Base-by-base conservation (phyloP, 257 asterid genomes). In the Penstemon davidsonii region DNA sequence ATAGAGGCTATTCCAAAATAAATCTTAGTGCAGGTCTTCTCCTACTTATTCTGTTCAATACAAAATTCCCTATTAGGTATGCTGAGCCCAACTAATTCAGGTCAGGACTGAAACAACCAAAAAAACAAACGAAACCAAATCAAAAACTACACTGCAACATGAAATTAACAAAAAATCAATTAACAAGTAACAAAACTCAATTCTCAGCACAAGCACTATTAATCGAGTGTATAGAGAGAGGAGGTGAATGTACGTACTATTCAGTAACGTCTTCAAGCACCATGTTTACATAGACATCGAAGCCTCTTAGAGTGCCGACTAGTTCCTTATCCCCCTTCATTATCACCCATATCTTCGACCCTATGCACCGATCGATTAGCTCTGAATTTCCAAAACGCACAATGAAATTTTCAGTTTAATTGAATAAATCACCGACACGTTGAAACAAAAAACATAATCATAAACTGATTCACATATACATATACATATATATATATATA, bases 301-400 rank as follows among this genome's bases (percentile, higher is more conserved):
- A 74, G 11, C 83, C 83, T 42, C 64, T 71, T 8, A 79, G 83
- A 7, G 83, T 79, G 3, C 83, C 83, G 3, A 79, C 83, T 3
- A 79, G 65, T 41, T 79, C 83, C 68, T 79, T 79, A 61, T 74
- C 83, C 5, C 83, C 83, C 47, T 79, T 74, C 80, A 79, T 79
- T 47, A 79, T 79, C 47, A 79, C 83, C 83, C 83, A 79, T 45
- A 79, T 74, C 52, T 79, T 79, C 54, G 80, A 79, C n/a, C 83
- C 83, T 51, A 79, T 79, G 75, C 83, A 79, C 25, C 83, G 68
- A 62, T 79, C 83, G 63, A 79, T 79, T 60, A 79, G 55, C 77
- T 79, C 83, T 79, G 80, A 5, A 18, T 51, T 47, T 50, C 6
- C 38, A 67, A 3, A 13, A 55, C 36, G 5, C 2, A 10, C 41